Evolutionary conservation across 176 grass and related monocot species (phyloP).

Genomic region (Bromus sterilis): DNA sequence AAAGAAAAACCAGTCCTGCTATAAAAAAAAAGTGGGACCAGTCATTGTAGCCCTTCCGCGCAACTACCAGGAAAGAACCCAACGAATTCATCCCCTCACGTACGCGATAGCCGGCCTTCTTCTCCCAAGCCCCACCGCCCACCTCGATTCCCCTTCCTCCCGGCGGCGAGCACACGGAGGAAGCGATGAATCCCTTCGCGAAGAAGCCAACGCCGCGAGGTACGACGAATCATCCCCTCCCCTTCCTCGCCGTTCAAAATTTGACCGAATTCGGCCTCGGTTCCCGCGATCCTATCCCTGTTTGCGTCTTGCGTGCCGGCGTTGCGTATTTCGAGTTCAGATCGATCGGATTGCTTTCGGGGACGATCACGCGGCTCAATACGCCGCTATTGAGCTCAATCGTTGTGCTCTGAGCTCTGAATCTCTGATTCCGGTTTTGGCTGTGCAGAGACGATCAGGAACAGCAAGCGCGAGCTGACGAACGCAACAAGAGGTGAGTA

Average conservation of each 20-base stretch:
- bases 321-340: neutral
- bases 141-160: neutral
- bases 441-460: conserved; percentile 73
- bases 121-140: neutral
- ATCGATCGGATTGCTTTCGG: neutral
- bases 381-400: neutral
- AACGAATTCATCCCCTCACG: neutral
- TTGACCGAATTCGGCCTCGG: conserved; percentile 6
- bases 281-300: neutral
- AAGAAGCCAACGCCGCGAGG: conserved; percentile 81
- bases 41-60: neutral
- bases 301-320: neutral
- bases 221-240: neutral
- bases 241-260: neutral
- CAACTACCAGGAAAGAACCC: conserved; percentile 5
- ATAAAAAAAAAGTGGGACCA: too few relatives aligned
- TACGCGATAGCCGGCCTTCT: conserved; percentile 1
- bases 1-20: too few relatives aligned
- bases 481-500: conserved; percentile 74
- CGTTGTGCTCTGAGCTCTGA: neutral
- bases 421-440: conserved; percentile 28
- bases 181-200: conserved; percentile 72
- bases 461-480: conserved; percentile 84
- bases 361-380: neutral
- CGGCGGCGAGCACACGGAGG: conserved; percentile 1